Conservation (phyloP, 2,329 filamentous ascomycete species). For the Leptographium procerum region DNA sequence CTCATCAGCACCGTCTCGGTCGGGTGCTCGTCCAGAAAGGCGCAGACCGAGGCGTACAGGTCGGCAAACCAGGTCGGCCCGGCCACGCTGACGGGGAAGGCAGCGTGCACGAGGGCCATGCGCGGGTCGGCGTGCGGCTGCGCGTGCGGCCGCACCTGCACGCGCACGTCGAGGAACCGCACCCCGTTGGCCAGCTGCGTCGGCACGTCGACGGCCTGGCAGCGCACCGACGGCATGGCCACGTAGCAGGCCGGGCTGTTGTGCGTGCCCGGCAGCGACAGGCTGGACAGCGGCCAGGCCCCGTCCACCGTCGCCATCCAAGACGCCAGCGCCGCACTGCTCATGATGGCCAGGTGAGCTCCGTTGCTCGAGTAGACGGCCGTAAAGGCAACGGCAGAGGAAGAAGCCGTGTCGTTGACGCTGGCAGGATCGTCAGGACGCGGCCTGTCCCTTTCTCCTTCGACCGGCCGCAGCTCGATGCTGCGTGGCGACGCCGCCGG, state of each 20-base stretch:
- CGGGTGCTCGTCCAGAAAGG: slow-evolving; percentile 67
- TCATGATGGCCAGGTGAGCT: slow-evolving; percentile 53
- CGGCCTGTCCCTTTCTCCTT: slow-evolving; percentile 11
- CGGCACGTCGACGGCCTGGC: slow-evolving; percentile 67
- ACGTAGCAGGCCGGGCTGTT: slow-evolving; percentile 80
- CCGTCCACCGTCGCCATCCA: slow-evolving; percentile 78
- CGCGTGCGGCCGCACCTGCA: slow-evolving; percentile 31
- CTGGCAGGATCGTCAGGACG: not conserved
- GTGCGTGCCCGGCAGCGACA: slow-evolving; percentile 92
- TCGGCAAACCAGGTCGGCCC: slow-evolving; percentile 71
- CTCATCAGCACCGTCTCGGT: slow-evolving; percentile 77
- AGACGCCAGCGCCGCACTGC: slow-evolving; percentile 52
- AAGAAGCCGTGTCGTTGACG: slow-evolving; percentile 19
- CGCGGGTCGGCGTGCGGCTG: slow-evolving; percentile 39
- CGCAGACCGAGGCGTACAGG: slow-evolving; percentile 58
- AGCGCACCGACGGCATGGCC: slow-evolving; percentile 84
- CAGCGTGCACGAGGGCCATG: slow-evolving; percentile 76
- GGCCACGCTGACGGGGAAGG: slow-evolving; percentile 77
- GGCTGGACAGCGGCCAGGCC: slow-evolving; percentile 59
- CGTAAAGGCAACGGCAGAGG: slow-evolving; percentile 55
- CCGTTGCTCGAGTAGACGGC: slow-evolving; percentile 50
- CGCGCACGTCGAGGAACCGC: slow-evolving; percentile 86
- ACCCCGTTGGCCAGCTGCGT: slow-evolving; percentile 82
- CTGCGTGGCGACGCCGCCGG: slow-evolving; percentile 51
- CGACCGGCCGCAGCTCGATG: slow-evolving; percentile 46